Conservation (phyloP, 768 basidiomycete species). For the Serendipita sp. region DNA sequence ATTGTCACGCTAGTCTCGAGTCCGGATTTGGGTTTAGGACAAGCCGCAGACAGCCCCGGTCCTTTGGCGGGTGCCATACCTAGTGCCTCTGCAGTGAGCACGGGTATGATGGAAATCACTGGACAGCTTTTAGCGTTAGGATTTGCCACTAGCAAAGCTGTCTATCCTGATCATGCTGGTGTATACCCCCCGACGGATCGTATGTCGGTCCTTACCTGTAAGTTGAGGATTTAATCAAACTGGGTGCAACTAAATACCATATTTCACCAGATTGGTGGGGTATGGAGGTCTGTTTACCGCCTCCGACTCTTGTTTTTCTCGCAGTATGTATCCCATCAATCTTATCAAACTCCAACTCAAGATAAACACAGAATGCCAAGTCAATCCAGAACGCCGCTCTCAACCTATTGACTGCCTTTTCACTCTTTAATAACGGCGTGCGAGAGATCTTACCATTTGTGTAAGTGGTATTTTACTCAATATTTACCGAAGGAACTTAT, state of each 20-base stretch:
- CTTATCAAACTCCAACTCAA: background rate
- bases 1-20: conserved; percentile 42
- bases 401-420: conserved; percentile 58
- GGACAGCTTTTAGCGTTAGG: conserved; percentile 66
- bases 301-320: conserved; percentile 47
- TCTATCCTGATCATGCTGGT: conserved; percentile 54
- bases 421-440: conserved; percentile 54
- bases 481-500: background rate
- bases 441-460: conserved; percentile 73
- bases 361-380: conserved; percentile 30
- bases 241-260: background rate
- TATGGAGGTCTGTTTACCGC: conserved; percentile 59
- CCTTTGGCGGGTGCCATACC: conserved; percentile 58
- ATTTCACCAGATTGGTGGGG: conserved; percentile 72
- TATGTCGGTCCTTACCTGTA: conserved; percentile 66
- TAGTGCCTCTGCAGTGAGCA: conserved; percentile 51
- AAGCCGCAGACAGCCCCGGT: conserved; percentile 41
- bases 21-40: conserved; percentile 55
- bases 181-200: conserved; percentile 56
- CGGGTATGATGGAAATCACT: conserved; percentile 54
- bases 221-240: conserved; percentile 16
- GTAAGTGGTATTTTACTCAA: background rate
- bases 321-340: conserved; percentile 23
- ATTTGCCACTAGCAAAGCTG: conserved; percentile 50
- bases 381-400: conserved; percentile 48